Evolutionary conservation across 192 early-diverging fungal species (phyloP), one percentile per base, ranked within the genome.

Genomic region (Coemansia sp.): DNA sequence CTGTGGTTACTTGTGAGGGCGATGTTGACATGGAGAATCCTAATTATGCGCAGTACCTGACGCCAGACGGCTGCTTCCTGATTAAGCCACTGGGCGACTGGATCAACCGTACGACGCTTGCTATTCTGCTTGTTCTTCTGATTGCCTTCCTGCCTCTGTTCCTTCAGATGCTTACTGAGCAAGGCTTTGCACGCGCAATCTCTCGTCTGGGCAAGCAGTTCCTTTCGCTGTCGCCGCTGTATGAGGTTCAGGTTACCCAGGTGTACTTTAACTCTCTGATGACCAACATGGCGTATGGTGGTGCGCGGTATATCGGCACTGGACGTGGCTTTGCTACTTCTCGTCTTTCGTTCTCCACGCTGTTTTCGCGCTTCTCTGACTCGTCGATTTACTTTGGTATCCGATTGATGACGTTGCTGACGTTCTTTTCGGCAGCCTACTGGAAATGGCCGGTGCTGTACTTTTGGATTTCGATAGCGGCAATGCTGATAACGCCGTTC

Each of bases 241-340:
- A 94, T 64, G 93, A 93, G 70, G 87, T 93, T 4, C 87, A 93
- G 79, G 89, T 91, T n/a, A 93, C 93, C 7, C 92, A 93, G 67
- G 89, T 93, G 58, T 93, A 93, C 70, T 86, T 89, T 63, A 89
- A 92, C 80, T 89, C 90, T 63, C 87, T 94, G 53, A 78, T 93
- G 73, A 88, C 89, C 65, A 92, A 93, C 65, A 67, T 94, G 76
- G 86, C 84, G 0, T 93, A 88, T 68, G 92, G 92, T 59, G 89
- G 92, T 18, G 93, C 93, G 11, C 86, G 88, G n/a, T 94, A 93
- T 67, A 92, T 93, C 63, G 91, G 88, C 45, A 92, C 92, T 10
- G 93, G 93, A 0, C 90, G 93, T 76, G 92, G 92, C 37, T 93
- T 94, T 74, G 90, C 93, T 1, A 94, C 93, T 4, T 85, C 93